Conservation (phyloP, 306 rosid genomes). For the Oemleria cerasiformis region DNA sequence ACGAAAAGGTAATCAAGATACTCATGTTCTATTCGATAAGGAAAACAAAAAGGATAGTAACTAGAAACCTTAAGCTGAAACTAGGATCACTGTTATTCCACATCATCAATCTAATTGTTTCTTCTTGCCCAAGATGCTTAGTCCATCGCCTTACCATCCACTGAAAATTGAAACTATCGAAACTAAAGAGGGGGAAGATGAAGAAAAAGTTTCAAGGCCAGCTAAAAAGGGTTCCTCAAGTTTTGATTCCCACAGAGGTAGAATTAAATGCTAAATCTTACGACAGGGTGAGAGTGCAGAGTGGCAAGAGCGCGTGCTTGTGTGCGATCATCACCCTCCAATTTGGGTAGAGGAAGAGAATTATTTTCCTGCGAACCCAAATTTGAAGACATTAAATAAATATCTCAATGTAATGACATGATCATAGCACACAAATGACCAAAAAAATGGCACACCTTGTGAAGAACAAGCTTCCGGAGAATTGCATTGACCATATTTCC, state of each 20-base stretch:
- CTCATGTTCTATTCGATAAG: background rate
- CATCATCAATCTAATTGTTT: constrained; percentile 67
- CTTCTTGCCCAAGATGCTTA: constrained; percentile 79
- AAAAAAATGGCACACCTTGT: constrained; percentile 44
- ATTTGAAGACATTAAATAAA: constrained; percentile 23
- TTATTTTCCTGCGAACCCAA: constrained; percentile 53
- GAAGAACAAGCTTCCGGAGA: constrained; percentile 70
- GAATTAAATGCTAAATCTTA: constrained; percentile 35
- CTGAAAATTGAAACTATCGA: constrained; percentile 30
- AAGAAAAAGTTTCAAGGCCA: background rate
- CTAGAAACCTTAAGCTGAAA: constrained; percentile 73
- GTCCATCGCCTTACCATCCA: constrained; percentile 94
- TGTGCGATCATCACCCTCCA: constrained; percentile 80
- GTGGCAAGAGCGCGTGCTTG: constrained; percentile 90
- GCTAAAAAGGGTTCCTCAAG: background rate
- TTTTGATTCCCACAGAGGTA: background rate
- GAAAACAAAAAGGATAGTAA: constrained; percentile 16
- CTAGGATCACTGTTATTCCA: constrained; percentile 88
- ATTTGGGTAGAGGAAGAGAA: constrained; percentile 73
- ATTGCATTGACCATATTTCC: constrained; percentile 90
- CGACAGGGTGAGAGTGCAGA: constrained; percentile 79
- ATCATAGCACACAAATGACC: constrained; percentile 3
- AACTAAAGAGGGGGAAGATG: background rate
- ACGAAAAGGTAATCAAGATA: constrained; percentile 15
- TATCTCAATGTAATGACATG: background rate